Evolutionary conservation across 2,329 filamentous ascomycete species (phyloP).

Genomic region (Thermoascus crustaceus): DNA sequence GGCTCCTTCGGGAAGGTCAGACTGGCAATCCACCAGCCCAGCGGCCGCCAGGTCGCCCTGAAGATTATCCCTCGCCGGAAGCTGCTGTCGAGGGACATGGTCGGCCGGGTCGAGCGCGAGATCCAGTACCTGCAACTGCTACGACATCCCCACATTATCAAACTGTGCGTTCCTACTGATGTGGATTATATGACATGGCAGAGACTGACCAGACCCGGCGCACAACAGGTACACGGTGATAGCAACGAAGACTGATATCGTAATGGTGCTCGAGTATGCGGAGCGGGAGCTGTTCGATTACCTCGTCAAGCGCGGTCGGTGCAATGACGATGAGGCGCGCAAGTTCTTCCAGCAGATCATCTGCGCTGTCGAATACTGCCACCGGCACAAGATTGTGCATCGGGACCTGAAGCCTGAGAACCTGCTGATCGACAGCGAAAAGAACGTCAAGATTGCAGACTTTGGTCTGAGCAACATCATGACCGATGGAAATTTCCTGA

Average conservation of each 20-base stretch:
- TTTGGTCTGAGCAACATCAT: conserved; percentile 99
- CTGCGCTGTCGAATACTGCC: conserved; percentile 96
- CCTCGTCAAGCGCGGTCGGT: conserved; percentile 86
- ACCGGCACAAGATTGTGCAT: conserved; percentile 97
- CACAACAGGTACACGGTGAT: conserved; percentile 78
- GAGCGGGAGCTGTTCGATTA: conserved; percentile 97
- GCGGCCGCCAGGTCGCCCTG: conserved; percentile 88
- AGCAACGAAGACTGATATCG: conserved; percentile 86
- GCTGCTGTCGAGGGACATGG: conserved; percentile 95
- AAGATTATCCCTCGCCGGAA: conserved; percentile 98
- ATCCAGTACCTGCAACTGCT: conserved; percentile 96
- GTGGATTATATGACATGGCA: conserved; percentile 1
- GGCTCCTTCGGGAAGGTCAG: conserved; percentile 99
- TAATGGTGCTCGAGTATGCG: conserved; percentile 98
- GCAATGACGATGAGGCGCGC: conserved; percentile 85
- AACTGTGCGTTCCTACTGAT: conserved; percentile 58
- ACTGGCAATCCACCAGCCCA: conserved; percentile 84
- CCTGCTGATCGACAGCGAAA: conserved; percentile 82
- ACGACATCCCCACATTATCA: conserved; percentile 97
- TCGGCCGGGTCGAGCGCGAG: conserved; percentile 91
- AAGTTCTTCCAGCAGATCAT: conserved; percentile 99
- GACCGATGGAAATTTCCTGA: conserved; percentile 98
- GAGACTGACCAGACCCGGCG: not conserved
- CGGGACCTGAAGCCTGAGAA: conserved; percentile 97
- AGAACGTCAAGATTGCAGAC: conserved; percentile 98